Percentiles rank a stretch among this genome's conserved stretches.
These are phyloP conservation scores for Pulicaria dysenterica DNA, from an alignment of 129 eudicot genomes.

Conservation along the genomic window DNA sequence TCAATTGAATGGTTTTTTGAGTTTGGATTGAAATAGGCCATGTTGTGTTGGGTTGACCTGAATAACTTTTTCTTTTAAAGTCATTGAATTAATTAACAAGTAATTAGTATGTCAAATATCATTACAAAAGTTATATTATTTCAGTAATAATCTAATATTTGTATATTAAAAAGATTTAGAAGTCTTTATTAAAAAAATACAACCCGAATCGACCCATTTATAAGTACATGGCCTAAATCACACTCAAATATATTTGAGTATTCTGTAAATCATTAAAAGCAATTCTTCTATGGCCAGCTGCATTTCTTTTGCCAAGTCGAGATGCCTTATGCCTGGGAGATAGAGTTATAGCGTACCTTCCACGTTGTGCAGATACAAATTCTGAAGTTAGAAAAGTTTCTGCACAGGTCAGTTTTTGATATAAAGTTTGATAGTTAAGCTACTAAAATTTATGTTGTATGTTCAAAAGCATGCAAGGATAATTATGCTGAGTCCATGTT, in stretches of 20 bases:
- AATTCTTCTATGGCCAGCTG: conserved; percentile 52
- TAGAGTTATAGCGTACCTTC: conserved; percentile 80
- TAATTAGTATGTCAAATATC: not conserved
- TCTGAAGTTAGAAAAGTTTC: conserved; percentile 87
- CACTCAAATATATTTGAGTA: not conserved
- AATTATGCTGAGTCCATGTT: conserved; percentile 6
- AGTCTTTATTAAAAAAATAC: not conserved
- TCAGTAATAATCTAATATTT: no score
- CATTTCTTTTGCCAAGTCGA: conserved; percentile 92
- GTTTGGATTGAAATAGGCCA: not conserved
- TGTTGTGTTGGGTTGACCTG: not conserved
- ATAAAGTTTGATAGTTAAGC: not conserved
- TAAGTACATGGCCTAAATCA: not conserved
- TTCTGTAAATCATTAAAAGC: conserved; percentile 7
- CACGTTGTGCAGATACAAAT: conserved; percentile 94
- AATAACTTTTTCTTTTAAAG: not conserved
- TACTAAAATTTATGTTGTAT: not conserved
- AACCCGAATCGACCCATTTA: not conserved
- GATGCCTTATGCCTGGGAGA: conserved; percentile 89
- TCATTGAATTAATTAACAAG: not conserved
- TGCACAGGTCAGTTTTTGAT: conserved; percentile 64
- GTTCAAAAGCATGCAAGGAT: not conserved
- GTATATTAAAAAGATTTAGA: not conserved
- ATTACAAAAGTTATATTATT: no score
- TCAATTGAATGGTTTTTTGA: not conserved